phyloP scores from a whole-genome alignment of 2,329 filamentous ascomycete species.

The Penicillium sp. region DNA sequence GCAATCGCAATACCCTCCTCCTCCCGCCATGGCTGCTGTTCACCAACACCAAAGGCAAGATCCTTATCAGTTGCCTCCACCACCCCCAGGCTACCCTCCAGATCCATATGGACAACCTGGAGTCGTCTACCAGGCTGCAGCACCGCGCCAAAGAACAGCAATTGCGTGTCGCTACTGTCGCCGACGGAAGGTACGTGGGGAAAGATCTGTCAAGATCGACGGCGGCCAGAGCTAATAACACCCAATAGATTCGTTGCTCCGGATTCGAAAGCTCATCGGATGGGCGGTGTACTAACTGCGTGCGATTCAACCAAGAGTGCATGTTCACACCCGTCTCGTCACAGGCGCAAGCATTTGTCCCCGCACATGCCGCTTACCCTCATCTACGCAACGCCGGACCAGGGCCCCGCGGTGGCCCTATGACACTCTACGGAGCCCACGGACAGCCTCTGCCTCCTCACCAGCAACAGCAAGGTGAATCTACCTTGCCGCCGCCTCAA shows the following conservation, averaged over 20 bases:
- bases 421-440: conserved; percentile 50
- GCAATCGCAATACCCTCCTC: conserved; percentile 36
- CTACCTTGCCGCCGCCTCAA: conserved; percentile 41
- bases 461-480: conserved; percentile 41
- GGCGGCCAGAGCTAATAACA: neutral
- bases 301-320: conserved; percentile 73
- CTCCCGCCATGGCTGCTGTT: conserved; percentile 44
- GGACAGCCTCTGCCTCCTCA: conserved; percentile 49
- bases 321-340: conserved; percentile 75
- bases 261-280: conserved; percentile 72
- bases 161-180: conserved; percentile 55
- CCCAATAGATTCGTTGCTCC: conserved; percentile 69
- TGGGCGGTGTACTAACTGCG: conserved; percentile 71
- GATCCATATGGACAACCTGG: conserved; percentile 41
- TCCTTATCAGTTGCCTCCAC: conserved; percentile 46
- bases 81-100: conserved; percentile 41
- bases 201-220: neutral
- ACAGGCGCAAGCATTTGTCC: conserved; percentile 72
- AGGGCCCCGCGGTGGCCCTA: conserved; percentile 35
- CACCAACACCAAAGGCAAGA: conserved; percentile 44
- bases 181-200: conserved; percentile 50
- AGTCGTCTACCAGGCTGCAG: conserved; percentile 46
- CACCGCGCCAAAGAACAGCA: conserved; percentile 52
- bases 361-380: conserved; percentile 66
- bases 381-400: conserved; percentile 47